These are phyloP conservation scores for Martiniozyma asiatica DNA, from an alignment of 1,139 yeast genomes.

Conservation along the genomic window DNA sequence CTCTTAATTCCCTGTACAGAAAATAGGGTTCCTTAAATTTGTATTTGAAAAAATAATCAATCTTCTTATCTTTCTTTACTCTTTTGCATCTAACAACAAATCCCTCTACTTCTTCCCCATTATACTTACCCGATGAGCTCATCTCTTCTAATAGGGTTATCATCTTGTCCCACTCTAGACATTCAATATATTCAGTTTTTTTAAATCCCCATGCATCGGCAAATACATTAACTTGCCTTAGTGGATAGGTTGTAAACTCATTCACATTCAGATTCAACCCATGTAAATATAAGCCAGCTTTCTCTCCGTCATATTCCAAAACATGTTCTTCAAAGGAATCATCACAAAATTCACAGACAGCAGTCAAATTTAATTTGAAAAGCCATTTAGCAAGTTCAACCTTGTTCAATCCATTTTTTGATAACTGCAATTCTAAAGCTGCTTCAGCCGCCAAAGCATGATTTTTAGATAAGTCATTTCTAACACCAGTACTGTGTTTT, in stretches of 20 bases:
- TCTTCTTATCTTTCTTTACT: slow-evolving; percentile 4
- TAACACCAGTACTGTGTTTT: slow-evolving; percentile 71
- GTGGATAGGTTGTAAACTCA: slow-evolving; percentile 51
- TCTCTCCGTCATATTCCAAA: slow-evolving; percentile 51
- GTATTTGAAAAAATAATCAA: slow-evolving; percentile 73
- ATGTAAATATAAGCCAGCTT: slow-evolving; percentile 78
- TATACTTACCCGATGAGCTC: slow-evolving; percentile 58
- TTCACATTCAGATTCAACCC: slow-evolving; percentile 69
- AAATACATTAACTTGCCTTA: slow-evolving; percentile 46
- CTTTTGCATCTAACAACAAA: slow-evolving; percentile 65
- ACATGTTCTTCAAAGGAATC: slow-evolving; percentile 93
- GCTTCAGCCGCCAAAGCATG: slow-evolving; percentile 68
- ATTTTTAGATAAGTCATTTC: slow-evolving; percentile 42
- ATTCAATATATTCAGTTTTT: slow-evolving; percentile 33
- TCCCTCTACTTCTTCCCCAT: slow-evolving; percentile 75
- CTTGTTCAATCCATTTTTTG: slow-evolving; percentile 26
- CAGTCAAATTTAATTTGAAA: slow-evolving; percentile 48
- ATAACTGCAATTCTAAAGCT: slow-evolving; percentile 45
- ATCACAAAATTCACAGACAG: slow-evolving; percentile 89
- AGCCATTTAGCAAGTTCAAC: slow-evolving; percentile 46
- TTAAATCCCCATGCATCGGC: slow-evolving; percentile 67
- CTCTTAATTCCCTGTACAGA: slow-evolving; percentile 84
- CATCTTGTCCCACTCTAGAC: slow-evolving; percentile 30
- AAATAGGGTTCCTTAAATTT: slow-evolving; percentile 94
- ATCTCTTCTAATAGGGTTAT: slow-evolving; percentile 42